Conservation (phyloP, 2,329 filamentous ascomycete genomes). For the Xylariales sp. region DNA sequence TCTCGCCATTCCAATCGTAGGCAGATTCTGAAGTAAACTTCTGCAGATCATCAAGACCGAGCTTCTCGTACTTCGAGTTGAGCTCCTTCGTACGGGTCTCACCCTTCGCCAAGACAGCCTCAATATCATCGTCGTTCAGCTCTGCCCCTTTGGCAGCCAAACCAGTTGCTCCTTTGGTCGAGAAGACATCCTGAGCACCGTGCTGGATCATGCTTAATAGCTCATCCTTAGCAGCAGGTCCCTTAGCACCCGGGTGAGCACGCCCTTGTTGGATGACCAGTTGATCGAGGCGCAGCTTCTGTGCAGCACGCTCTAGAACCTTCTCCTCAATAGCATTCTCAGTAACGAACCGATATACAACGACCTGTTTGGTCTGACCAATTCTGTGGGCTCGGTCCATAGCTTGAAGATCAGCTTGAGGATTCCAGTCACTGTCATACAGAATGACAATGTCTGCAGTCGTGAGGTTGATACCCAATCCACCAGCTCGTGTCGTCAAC, state of each 20-base stretch:
- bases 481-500: conserved; percentile 90
- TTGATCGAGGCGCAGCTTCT: conserved; percentile 94
- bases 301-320: conserved; percentile 90
- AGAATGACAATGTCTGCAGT: conserved; percentile 92
- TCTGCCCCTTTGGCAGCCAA: conserved; percentile 57
- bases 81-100: conserved; percentile 86
- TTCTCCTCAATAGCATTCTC: conserved; percentile 99
- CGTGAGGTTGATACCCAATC: conserved; percentile 94
- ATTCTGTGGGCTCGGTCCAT: conserved; percentile 99
- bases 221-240: conserved; percentile 92
- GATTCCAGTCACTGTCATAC: conserved; percentile 98
- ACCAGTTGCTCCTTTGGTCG: conserved; percentile 63
- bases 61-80: conserved; percentile 91
- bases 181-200: conserved; percentile 92
- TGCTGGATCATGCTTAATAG: conserved; percentile 98
- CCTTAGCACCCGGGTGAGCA: conserved; percentile 84
- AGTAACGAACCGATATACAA: conserved; percentile 94
- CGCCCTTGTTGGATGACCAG: conserved; percentile 97
- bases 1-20: conserved; percentile 98
- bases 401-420: conserved; percentile 94
- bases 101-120: conserved; percentile 78
- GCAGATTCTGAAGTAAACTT: conserved; percentile 97
- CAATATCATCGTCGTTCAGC: conserved; percentile 84
- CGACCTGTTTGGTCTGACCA: conserved; percentile 95
- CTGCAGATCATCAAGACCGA: conserved; percentile 93